These are phyloP conservation scores for Cadophora sp. DNA, from an alignment of 2,329 filamentous ascomycete genomes.

Conservation along the genomic window DNA sequence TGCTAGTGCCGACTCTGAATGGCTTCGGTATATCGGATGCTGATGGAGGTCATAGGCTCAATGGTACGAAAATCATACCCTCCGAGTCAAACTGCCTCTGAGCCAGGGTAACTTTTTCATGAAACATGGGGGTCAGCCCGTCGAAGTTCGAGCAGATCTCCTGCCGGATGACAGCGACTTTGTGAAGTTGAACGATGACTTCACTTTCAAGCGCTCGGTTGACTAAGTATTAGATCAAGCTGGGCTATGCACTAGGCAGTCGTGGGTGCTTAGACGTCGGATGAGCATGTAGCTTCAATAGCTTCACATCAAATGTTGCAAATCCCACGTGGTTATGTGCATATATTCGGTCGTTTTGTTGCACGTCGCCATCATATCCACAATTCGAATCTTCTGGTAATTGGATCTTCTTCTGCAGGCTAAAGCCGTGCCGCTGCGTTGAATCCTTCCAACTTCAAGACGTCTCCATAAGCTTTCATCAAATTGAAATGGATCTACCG, in stretches of 20 bases:
- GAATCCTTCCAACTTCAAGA: neutral
- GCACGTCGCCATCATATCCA: slow-evolving; percentile 29
- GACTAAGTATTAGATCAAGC: neutral
- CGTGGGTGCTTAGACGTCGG: neutral
- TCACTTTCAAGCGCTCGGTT: slow-evolving; percentile 24
- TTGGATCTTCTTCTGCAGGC: slow-evolving; percentile 19
- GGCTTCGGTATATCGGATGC: neutral
- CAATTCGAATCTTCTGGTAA: slow-evolving; percentile 28
- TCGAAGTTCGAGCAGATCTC: slow-evolving; percentile 41
- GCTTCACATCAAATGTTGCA: slow-evolving; percentile 3
- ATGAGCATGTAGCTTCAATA: neutral
- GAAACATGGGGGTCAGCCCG: slow-evolving; percentile 37
- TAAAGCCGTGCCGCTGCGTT: slow-evolving; percentile 20
- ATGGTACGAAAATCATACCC: slow-evolving; percentile 41
- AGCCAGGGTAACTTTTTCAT: slow-evolving; percentile 41
- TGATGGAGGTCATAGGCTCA: slow-evolving; percentile 34
- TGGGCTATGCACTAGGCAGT: neutral
- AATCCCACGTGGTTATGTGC: slow-evolving; percentile 8
- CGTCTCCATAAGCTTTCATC: neutral
- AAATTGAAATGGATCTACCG: neutral
- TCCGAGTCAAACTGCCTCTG: slow-evolving; percentile 38
- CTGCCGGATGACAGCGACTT: slow-evolving; percentile 38
- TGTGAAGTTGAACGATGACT: slow-evolving; percentile 38
- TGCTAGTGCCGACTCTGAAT: neutral
- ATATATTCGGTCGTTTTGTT: slow-evolving; percentile 23